These are phyloP conservation scores for Tylopilus balloui DNA, from an alignment of 768 basidiomycete species.

Conservation along the genomic window DNA sequence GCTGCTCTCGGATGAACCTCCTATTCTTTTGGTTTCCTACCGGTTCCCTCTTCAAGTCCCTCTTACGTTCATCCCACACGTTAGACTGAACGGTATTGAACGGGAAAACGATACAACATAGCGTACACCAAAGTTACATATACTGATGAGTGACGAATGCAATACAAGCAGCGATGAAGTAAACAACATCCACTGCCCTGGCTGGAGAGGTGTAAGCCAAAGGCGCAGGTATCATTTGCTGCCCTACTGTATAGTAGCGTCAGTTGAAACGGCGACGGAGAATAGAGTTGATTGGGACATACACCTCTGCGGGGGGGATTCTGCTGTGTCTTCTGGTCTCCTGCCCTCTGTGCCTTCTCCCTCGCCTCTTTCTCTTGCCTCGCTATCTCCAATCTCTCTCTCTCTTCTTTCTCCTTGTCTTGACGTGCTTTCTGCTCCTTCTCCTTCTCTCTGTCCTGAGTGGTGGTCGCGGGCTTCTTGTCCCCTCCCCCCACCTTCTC, in stretches of 20 bases:
- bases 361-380: background rate
- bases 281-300: slow-evolving; percentile 1
- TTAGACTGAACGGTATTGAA: background rate
- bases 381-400: background rate
- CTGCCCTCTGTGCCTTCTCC: background rate
- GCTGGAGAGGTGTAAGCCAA: background rate
- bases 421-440: background rate
- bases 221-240: background rate
- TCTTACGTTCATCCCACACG: background rate
- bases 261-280: background rate
- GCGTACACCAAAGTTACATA: slow-evolving; percentile 8
- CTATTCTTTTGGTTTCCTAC: background rate
- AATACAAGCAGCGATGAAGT: slow-evolving; percentile 9
- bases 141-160: background rate
- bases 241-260: slow-evolving; percentile 2
- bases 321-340: background rate
- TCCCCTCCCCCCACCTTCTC: background rate
- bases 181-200: slow-evolving; percentile 3
- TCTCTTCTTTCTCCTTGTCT: background rate
- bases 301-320: background rate
- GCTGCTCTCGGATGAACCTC: background rate
- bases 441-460: background rate
- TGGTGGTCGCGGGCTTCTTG: background rate
- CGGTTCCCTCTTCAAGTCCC: background rate
- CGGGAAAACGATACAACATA: background rate